Percentiles rank a stretch among this genome's conserved stretches.
Conservation (phyloP, 768 basidiomycete genomes). For the Boletus subcaerulescens region DNA sequence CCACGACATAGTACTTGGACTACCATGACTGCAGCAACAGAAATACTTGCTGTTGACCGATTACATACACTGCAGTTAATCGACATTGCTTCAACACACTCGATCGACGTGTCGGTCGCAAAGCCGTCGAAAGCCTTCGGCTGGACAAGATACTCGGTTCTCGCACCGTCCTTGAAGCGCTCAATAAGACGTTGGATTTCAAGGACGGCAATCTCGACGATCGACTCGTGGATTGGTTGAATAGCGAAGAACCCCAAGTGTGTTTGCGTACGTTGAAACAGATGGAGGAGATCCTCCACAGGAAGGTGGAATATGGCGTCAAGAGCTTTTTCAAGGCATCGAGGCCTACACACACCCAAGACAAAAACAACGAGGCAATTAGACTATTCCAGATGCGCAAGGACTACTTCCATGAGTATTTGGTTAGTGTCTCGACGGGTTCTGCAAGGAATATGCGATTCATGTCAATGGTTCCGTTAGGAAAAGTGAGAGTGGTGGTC, state of each 20-base stretch:
- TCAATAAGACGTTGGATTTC: background rate
- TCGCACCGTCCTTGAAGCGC: background rate
- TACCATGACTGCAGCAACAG: too few species aligned
- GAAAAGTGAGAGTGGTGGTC: too few species aligned
- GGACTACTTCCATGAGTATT: background rate
- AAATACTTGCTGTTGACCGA: too few species aligned
- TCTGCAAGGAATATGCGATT: too few species aligned
- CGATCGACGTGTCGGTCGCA: background rate
- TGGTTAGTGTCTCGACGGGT: too few species aligned
- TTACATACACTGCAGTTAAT: slow-evolving; percentile 1
- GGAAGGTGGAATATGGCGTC: background rate
- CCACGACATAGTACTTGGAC: too few species aligned
- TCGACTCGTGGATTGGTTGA: slow-evolving; percentile 5
- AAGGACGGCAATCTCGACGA: background rate
- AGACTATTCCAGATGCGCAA: slow-evolving; percentile 1
- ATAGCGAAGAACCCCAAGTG: background rate
- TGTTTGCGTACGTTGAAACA: slow-evolving; percentile 5
- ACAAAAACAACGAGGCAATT: background rate
- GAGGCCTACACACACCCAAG: background rate
- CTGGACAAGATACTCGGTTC: slow-evolving; percentile 5
- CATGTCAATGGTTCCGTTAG: too few species aligned
- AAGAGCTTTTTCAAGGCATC: background rate
- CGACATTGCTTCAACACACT: slow-evolving; percentile 2
- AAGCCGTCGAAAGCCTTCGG: slow-evolving; percentile 1
- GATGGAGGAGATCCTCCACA: background rate